phyloP scores from a whole-genome alignment of 2,329 filamentous ascomycete genomes.

The Aphanocladium album region DNA sequence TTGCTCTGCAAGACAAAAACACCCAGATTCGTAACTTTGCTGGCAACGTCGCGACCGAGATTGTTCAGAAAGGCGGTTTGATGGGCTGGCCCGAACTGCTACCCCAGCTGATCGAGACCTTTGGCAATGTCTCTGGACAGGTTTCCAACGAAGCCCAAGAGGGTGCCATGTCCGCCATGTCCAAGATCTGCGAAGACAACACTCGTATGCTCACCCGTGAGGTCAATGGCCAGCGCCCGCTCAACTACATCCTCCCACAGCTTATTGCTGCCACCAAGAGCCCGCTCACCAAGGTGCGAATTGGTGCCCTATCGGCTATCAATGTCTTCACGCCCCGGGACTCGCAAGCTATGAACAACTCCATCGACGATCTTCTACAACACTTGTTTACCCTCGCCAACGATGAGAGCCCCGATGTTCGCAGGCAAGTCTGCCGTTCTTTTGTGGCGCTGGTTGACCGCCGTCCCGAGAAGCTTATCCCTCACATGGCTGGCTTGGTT shows the following conservation, averaged over 20 bases:
- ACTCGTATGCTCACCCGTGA: constrained; percentile 79
- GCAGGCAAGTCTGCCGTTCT: constrained; percentile 86
- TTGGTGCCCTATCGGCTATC: constrained; percentile 74
- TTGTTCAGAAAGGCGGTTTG: constrained; percentile 78
- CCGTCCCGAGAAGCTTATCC: constrained; percentile 81
- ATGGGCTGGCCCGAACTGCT: constrained; percentile 89
- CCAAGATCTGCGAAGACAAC: constrained; percentile 97
- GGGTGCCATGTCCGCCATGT: constrained; percentile 85
- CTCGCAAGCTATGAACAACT: constrained; percentile 73
- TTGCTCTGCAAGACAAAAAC: constrained; percentile 76
- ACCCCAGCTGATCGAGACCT: constrained; percentile 72
- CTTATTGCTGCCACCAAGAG: constrained; percentile 82
- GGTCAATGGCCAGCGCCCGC: constrained; percentile 80
- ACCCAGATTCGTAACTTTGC: constrained; percentile 81
- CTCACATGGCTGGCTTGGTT: constrained; percentile 81
- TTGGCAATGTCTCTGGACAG: constrained; percentile 67
- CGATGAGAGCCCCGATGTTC: constrained; percentile 75
- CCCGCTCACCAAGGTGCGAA: constrained; percentile 69
- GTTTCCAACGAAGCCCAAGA: constrained; percentile 72
- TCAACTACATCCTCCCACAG: constrained; percentile 85
- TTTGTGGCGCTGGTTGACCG: constrained; percentile 91
- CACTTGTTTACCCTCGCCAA: constrained; percentile 76
- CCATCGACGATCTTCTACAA: constrained; percentile 74
- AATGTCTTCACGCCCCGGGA: constrained; percentile 88
- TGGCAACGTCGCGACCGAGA: constrained; percentile 89